Base-by-base conservation (phyloP, 2,329 filamentous ascomycete genomes). In the Shiraia sp. region DNA sequence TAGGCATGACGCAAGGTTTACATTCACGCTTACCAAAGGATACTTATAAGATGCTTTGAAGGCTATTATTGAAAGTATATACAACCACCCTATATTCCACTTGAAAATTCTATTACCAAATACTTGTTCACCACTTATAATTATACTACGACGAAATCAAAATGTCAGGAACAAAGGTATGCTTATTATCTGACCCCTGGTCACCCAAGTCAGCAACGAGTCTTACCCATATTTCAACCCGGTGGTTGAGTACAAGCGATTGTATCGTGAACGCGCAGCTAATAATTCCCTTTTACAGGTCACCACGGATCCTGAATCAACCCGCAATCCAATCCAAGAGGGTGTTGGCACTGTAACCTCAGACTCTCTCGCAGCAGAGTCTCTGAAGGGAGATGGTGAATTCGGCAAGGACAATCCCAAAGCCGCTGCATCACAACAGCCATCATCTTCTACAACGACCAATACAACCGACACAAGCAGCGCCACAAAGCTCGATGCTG, bases 341-440 rank as follows among this genome's bases (percentile, higher is more conserved):
- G 72, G 77, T 10, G 73, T 85, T 4, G 89, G 89, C 37, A 58
- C 75, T 17, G 77, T 92, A 1, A 72, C 79, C 31, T 73, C 78
- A 10, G 87, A 86, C 69, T 92, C 87, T 6, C 82, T 95, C 4
- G 89, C 89, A 9, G 85, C 82, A 44, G 85, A 92, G 59, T 93
- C 88, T 0, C 70, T 82, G 45, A 72, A 75, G 32, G 54, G 73
- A 15, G 77, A 77, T 42, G 87, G 86, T 51, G 72, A 67, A 10
- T 89, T 88, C 57, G 72, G 78, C 28, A 66, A 77, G 19, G 68
- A 77, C 42, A 87, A 88, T 69, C 73, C 75, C 16, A 73, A 78
- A 47, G 75, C 76, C 13, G 73, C 75, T 28, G 74, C 75, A 5
- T 71, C 73, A 23, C 64, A 69, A 10, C 78, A 82, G 35, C 70